Evolutionary conservation across 1,139 yeast species (phyloP), one percentile per base, ranked within the genome.

Genomic region (Nematodospora anomalae): DNA sequence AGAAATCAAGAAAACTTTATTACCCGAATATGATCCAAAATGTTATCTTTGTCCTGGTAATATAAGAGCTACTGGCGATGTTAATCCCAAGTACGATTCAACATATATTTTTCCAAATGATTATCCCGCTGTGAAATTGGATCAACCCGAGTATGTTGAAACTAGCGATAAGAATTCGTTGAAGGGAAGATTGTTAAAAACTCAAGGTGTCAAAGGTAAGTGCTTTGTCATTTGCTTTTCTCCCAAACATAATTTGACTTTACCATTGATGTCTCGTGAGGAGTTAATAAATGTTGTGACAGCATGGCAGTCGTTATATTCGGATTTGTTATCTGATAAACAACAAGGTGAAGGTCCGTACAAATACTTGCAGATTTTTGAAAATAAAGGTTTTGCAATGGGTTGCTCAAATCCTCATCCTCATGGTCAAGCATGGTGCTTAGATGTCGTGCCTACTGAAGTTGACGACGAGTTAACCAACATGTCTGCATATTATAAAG

Each of bases 381-480:
- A 83, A 53, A 83, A 83, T 57, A 83, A 83, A 60, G 92, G 92
- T 20, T 68, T 79, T 34, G 85, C 86, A 6, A 83, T 83, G 92
- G 90, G 92, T 26, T 83, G 90, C 52, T 81, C 89, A 2, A 83
- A 83, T 52, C 85, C 89, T 3, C 92, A 83, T 55, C 90, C 90
- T 10, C 92, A 83, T 51, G 80, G 81, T 12, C 92, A 83, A 60
- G 88, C 85, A 7, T 83, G 92, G 92, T 78, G 85, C 58, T 68
- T 83, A 37, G 83, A 78, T 47, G 59, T 70, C 9, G 62, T 82
- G 6, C 92, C 92, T 6, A 77, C 79, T 26, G 90, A 83, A 58
- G 86, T 84, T n/a, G 67, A 67, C 24, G 64, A 68, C 35, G 90
- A 83, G 54, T 62, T 80, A 37, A 58, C 55, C 6, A 71, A 76